Conservation (phyloP, 495 filamentous ascomycete species). For the Bathelium albidoporum region DNA sequence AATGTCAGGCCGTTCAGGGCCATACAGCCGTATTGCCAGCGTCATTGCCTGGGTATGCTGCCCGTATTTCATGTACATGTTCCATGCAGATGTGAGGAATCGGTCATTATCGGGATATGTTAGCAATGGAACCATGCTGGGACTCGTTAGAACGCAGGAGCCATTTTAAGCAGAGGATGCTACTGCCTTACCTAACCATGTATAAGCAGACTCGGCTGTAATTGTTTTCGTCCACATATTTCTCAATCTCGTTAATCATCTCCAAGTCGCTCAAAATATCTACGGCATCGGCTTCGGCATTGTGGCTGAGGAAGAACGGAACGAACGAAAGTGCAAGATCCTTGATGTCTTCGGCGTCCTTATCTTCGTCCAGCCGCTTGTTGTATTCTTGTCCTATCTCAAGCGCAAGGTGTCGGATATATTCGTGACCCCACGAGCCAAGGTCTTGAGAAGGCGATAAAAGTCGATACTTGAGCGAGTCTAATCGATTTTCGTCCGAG, state of each 20-base stretch:
- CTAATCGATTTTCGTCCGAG: conserved; percentile 88
- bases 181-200: conserved; percentile 56
- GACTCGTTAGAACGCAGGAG: conserved; percentile 5
- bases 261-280: conserved; percentile 94
- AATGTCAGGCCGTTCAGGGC: conserved; percentile 39
- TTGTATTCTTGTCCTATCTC: conserved; percentile 92
- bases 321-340: conserved; percentile 76
- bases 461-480: conserved; percentile 90
- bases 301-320: conserved; percentile 91
- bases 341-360: conserved; percentile 60
- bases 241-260: conserved; percentile 84
- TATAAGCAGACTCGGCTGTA: conserved; percentile 90
- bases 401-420: conserved; percentile 87
- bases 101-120: conserved; percentile 94
- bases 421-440: conserved; percentile 97
- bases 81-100: conserved; percentile 82
- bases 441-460: conserved; percentile 84
- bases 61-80: conserved; percentile 84
- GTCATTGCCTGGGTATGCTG: conserved; percentile 88
- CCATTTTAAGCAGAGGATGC: background rate
- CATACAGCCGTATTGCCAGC: conserved; percentile 87
- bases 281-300: conserved; percentile 95
- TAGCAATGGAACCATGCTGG: conserved; percentile 86
- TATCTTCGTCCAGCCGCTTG: conserved; percentile 60
- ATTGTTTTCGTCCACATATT: conserved; percentile 86